Evolutionary conservation across 495 filamentous ascomycete genomes (phyloP), one percentile per base, ranked within the genome.

Genomic region (Hamigera avellanea): DNA sequence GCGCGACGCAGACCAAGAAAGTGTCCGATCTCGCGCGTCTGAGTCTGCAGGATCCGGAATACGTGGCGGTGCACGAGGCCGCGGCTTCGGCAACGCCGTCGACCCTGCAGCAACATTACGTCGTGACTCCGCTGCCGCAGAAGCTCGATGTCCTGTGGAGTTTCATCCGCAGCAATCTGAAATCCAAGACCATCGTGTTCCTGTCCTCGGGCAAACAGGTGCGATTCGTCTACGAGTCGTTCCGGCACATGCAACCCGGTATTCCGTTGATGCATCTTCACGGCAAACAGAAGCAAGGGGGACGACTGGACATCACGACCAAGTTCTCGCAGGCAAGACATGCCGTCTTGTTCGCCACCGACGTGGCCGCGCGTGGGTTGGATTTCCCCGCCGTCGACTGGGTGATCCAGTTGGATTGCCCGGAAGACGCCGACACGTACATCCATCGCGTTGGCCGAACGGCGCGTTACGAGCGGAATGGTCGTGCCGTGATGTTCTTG

Each of bases 361-460:
- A 98, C 53, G 84, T 98, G 19, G 85, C 87, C 23, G 91, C 91
- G 0, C 72, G 91, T 46, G 91, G 91, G 36, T 69, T 98, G 7
- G 91, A 98, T 53, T 95, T 98, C 53, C 91, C 91, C 0, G 84
- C 87, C 9, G 88, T 98, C 1, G 91, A 96, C 54, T 98, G 91
- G 87, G 91, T 98, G 8, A 79, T 96, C 31, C 91, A 98, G 50
- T 58, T 86, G 18, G 91, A 98, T 54, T 93, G 86, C 42, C 91
- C 91, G 0, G 91, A 98, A 58, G 91, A 98, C 57, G 82, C 81
- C 1, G 91, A 95, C 43, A 96, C 91, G 0, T 98, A 98, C 43
- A 98, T 98, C 43, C 91, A 98, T 56, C 79, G 91, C 35, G 93
- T 95, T 9, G 91, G 91, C 12, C 77, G 91, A 12, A 99, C 91